Evolutionary conservation across 2,329 filamentous ascomycete genomes (phyloP).

Genomic region (Teratosphaeria destructans): DNA sequence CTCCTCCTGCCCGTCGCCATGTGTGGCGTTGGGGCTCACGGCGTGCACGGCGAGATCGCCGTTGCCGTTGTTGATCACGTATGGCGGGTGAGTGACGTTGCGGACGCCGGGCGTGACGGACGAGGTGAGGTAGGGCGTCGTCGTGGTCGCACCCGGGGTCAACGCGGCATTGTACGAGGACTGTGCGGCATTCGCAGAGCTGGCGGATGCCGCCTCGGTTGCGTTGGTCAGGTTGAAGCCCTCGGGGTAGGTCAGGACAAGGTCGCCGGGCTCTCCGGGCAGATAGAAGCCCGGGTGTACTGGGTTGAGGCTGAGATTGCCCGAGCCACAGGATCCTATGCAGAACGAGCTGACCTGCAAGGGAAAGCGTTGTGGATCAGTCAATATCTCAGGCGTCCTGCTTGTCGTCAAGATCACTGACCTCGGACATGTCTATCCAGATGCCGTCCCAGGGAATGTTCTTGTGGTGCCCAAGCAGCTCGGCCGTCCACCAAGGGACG

Average conservation of each 20-base stretch:
- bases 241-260: constrained; percentile 37
- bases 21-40: constrained; percentile 66
- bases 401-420: constrained; percentile 11
- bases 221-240: constrained; percentile 19
- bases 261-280: constrained; percentile 52
- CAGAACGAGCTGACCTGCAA: constrained; percentile 46
- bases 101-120: constrained; percentile 53
- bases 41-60: constrained; percentile 65
- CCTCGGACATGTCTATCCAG: constrained; percentile 55
- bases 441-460: constrained; percentile 44
- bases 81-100: constrained; percentile 64
- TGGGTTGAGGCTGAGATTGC: constrained; percentile 55
- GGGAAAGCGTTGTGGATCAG: neutral
- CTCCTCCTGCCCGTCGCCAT: constrained; percentile 45
- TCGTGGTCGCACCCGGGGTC: constrained; percentile 16
- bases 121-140: constrained; percentile 34
- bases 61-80: constrained; percentile 62
- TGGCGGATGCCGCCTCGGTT: constrained; percentile 17
- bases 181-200: constrained; percentile 10
- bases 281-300: constrained; percentile 56
- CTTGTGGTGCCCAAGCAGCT: constrained; percentile 42
- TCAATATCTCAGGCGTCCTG: neutral
- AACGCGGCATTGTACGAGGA: constrained; percentile 12
- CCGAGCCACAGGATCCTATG: constrained; percentile 59
- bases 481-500: constrained; percentile 49